Conservation (phyloP, 352 stramenopile species). For the Globisporangium uncinulatum region DNA sequence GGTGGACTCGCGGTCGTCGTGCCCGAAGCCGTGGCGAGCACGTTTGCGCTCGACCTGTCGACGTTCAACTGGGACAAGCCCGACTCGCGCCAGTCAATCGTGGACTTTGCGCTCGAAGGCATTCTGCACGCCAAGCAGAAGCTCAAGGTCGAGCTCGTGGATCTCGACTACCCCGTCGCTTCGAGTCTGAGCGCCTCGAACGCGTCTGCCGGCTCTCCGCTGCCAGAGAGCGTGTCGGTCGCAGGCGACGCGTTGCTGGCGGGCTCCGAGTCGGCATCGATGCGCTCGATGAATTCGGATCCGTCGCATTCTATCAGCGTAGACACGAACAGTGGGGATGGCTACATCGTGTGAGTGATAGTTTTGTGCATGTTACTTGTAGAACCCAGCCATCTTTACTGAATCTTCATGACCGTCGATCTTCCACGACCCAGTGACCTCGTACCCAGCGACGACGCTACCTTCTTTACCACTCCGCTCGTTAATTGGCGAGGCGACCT, state of each 20-base stretch:
- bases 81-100: slow-evolving; percentile 49
- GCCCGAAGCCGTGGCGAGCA: slow-evolving; percentile 24
- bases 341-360: background rate
- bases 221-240: background rate
- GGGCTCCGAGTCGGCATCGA: no score
- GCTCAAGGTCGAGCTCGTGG: slow-evolving; percentile 52
- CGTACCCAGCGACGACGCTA: no score
- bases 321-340: no score
- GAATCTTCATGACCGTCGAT: no score
- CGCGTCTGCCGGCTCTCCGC: background rate
- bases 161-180: slow-evolving; percentile 27
- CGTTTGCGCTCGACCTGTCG: slow-evolving; percentile 31
- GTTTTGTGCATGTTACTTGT: no score
- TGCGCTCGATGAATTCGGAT: no score
- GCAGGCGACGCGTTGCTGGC: background rate
- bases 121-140: slow-evolving; percentile 69
- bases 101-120: slow-evolving; percentile 59
- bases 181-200: background rate
- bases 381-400: no score
- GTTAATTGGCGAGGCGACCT: no score
- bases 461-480: no score
- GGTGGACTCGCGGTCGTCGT: slow-evolving; percentile 41
- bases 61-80: slow-evolving; percentile 62
- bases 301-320: no score
- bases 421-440: no score